Evolutionary conservation across 768 basidiomycete species (phyloP).

Genomic region (Gymnopilus dilepis): DNA sequence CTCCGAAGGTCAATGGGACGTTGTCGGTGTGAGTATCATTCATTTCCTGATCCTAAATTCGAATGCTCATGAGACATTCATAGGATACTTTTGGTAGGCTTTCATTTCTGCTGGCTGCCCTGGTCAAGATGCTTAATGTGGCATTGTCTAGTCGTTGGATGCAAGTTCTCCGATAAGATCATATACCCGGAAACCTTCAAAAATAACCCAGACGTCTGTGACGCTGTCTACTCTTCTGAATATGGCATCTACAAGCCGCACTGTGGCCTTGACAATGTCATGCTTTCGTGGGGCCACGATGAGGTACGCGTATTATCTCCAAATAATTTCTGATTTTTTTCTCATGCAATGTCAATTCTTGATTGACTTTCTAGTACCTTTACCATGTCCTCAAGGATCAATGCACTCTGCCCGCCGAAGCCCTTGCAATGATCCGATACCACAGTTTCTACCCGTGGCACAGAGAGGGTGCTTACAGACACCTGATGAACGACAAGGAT

Average conservation of each 20-base stretch:
- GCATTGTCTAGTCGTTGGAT: conserved; percentile 69
- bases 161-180: conserved; percentile 83
- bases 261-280: conserved; percentile 86
- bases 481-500: conserved; percentile 80
- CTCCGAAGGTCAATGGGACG: conserved; percentile 92
- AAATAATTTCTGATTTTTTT: neutral
- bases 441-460: conserved; percentile 98
- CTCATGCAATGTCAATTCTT: conserved; percentile 8
- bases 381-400: conserved; percentile 87
- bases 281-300: conserved; percentile 92
- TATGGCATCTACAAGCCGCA: conserved; percentile 78
- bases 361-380: conserved; percentile 60
- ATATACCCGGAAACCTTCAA: conserved; percentile 81
- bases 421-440: conserved; percentile 90
- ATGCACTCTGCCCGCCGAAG: conserved; percentile 79
- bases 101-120: conserved; percentile 10
- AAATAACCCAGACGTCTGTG: conserved; percentile 71
- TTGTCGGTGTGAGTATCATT: conserved; percentile 72
- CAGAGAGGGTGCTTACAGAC: conserved; percentile 82
- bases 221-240: conserved; percentile 71
- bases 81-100: conserved; percentile 50
- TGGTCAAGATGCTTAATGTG: conserved; percentile 11
- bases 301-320: conserved; percentile 57
- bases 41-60: neutral
- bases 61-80: conserved; percentile 19